These are phyloP conservation scores for Fusarium cyanostomum DNA, from an alignment of 2,329 filamentous ascomycete species.

Conservation along the genomic window DNA sequence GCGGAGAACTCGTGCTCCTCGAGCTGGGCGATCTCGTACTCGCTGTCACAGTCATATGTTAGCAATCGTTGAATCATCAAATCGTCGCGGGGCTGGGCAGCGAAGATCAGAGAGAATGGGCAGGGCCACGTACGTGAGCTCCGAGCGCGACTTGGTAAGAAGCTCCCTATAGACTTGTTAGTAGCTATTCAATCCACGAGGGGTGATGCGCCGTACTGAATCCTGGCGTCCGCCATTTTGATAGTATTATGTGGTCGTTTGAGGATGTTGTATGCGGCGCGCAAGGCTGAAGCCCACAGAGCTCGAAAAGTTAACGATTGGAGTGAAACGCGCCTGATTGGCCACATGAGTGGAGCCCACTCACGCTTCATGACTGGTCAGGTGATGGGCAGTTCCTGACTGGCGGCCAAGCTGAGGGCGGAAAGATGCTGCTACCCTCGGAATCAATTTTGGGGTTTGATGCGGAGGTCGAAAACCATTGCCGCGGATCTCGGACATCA, in stretches of 20 bases:
- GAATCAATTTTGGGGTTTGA: conserved; percentile 41
- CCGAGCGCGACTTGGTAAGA: conserved; percentile 85
- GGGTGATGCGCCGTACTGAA: conserved; percentile 65
- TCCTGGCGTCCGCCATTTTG: conserved; percentile 74
- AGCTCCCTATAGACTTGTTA: conserved; percentile 72
- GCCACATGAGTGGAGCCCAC: conserved; percentile 1
- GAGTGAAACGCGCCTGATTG: conserved; percentile 42
- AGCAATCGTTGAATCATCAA: conserved; percentile 27
- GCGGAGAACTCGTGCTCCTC: conserved; percentile 66
- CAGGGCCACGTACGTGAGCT: conserved; percentile 78
- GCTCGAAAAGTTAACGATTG: conserved; percentile 46
- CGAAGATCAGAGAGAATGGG: conserved; percentile 14
- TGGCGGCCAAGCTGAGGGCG: conserved; percentile 7
- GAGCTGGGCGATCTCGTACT: conserved; percentile 87
- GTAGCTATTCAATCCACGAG: conserved; percentile 5
- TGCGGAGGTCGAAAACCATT: conserved; percentile 47
- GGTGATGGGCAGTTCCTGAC: conserved; percentile 29
- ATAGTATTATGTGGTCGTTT: conserved; percentile 26
- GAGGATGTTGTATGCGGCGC: conserved; percentile 37
- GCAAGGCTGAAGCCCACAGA: conserved; percentile 48
- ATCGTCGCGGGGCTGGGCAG: conserved; percentile 25
- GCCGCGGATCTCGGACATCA: conserved; percentile 40
- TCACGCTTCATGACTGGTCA: conserved; percentile 23
- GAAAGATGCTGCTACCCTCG: conserved; percentile 37
- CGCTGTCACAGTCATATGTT: conserved; percentile 60